phyloP scores from a whole-genome alignment of 2,329 filamentous ascomycete genomes.

The Neocucurbitaria cava region DNA sequence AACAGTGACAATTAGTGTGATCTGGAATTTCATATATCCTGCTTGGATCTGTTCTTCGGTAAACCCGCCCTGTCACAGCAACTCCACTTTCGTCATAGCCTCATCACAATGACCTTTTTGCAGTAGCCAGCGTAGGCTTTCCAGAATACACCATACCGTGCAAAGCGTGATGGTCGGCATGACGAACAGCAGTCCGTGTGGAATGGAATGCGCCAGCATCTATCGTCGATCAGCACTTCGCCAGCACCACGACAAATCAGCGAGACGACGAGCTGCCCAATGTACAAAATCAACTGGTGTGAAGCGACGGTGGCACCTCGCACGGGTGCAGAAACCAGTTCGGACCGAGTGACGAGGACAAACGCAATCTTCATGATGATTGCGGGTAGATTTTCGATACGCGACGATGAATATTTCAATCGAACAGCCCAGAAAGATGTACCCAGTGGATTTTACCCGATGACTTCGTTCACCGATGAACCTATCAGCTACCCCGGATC shows the following conservation, averaged over 20 bases:
- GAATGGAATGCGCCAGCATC: slow-evolving; percentile 9
- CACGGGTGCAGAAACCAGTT: slow-evolving; percentile 18
- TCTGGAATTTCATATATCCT: slow-evolving; percentile 12
- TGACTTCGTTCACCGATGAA: slow-evolving; percentile 37
- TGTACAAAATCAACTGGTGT: slow-evolving; percentile 6
- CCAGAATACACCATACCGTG: slow-evolving; percentile 36
- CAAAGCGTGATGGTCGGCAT: slow-evolving; percentile 6
- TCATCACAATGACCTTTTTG: slow-evolving; percentile 48
- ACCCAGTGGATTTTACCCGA: slow-evolving; percentile 40
- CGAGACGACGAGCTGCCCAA: slow-evolving; percentile 7
- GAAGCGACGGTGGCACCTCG: slow-evolving; percentile 11
- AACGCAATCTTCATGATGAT: slow-evolving; percentile 25
- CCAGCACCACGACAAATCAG: slow-evolving; percentile 8
- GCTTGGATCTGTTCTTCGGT: slow-evolving; percentile 7
- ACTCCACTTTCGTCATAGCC: slow-evolving; percentile 32
- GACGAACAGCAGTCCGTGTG: slow-evolving; percentile 8
- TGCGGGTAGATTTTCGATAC: slow-evolving; percentile 11
- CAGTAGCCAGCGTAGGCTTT: slow-evolving; percentile 24
- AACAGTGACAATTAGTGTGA: slow-evolving; percentile 4
- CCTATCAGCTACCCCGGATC: slow-evolving; percentile 32
- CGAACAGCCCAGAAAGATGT: slow-evolving; percentile 9
- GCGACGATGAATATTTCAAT: slow-evolving; percentile 2
- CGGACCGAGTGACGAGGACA: slow-evolving; percentile 19
- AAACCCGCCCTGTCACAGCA: slow-evolving; percentile 9
- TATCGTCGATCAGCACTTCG: slow-evolving; percentile 2